Evolutionary conservation across 106 monocot genomes (phyloP), one percentile per base, ranked within the genome.

Genomic region (Vanilla planifolia): DNA sequence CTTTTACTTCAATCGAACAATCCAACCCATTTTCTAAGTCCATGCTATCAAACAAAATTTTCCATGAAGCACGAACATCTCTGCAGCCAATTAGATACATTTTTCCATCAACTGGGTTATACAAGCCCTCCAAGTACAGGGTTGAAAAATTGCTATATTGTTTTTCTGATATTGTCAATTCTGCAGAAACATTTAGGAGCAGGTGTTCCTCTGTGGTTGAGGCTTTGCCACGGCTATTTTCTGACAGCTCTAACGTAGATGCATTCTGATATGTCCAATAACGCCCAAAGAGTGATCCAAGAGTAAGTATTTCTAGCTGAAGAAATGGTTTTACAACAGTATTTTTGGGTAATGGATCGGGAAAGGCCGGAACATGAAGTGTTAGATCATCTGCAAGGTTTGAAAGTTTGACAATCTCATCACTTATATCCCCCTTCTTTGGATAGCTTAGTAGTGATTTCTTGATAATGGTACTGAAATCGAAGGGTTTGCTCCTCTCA

Each of bases 61-160:
- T 60, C 81, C 74, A 81, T 19, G 81, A 58, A 46, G 78, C 68
- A 27, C 67, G 73, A 10, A 75, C 74, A 65, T 78, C 72, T 39
- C 82, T 76, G 41, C 86, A 87, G 27, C 73, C 86, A 17, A 82
- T 70, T 7, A 82, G 46, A 65, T 78, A 87, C 79, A 87, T 82
- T 62, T 43, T 73, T 11, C 86, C 86, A 43, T 82, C 53, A 21
- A 87, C n/a, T 15, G 78, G 75, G 39, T 87, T 79, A 61, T 87
- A 87, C 2, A 87, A 44, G 56, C 86, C 86, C 59, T 87, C 86
- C 57, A 87, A 29, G 34, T 51, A 73, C 5, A 87, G 26, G 15
- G 52, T 30, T 25, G 81, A 87, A 40, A 65, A 58, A 61, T 87
- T 82, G 13, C 3, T 44, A 28, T 75, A 79, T 1, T 46, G 13